Evolutionary conservation across 1,284 basidiomycete genomes (phyloP).

Genomic region (Lentinula novae-zelandiae): DNA sequence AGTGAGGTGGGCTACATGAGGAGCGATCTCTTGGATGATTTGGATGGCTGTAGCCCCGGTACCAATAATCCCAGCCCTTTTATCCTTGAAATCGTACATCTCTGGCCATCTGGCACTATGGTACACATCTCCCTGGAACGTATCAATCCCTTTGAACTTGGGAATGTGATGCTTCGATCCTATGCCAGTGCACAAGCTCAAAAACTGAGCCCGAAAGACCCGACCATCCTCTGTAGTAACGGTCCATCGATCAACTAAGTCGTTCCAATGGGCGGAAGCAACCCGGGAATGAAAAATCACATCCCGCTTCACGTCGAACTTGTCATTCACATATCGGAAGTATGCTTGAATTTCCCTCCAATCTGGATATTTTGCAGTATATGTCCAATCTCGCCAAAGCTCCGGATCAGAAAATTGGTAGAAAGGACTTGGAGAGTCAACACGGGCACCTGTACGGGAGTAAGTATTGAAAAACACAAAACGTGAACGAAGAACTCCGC

Average conservation of each 20-base stretch:
- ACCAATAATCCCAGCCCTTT: constrained; percentile 23
- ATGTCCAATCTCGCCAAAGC: constrained; percentile 12
- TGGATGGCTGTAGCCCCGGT: constrained; percentile 26
- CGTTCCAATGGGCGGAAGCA: constrained; percentile 12
- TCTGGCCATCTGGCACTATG: constrained; percentile 24
- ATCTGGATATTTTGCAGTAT: constrained; percentile 9
- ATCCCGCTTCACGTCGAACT: constrained; percentile 11
- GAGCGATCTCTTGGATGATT: constrained; percentile 23
- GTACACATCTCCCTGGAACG: constrained; percentile 22
- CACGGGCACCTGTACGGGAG: constrained; percentile 1
- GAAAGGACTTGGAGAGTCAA: not conserved
- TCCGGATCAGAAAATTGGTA: constrained; percentile 12
- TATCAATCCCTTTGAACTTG: constrained; percentile 20
- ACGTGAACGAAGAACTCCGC: not conserved
- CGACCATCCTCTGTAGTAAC: constrained; percentile 9
- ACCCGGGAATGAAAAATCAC: constrained; percentile 13
- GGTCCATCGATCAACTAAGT: constrained; percentile 6
- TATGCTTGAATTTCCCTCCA: constrained; percentile 13
- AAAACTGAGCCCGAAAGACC: constrained; percentile 3
- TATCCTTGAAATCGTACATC: constrained; percentile 19
- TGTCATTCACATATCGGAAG: constrained; percentile 12
- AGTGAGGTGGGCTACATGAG: constrained; percentile 21
- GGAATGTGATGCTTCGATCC: constrained; percentile 21
- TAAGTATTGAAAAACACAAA: not conserved
- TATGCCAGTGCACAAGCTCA: not conserved